Base-by-base conservation (phyloP, 164 flowering plant species). In the Aristolochia contorta region DNA sequence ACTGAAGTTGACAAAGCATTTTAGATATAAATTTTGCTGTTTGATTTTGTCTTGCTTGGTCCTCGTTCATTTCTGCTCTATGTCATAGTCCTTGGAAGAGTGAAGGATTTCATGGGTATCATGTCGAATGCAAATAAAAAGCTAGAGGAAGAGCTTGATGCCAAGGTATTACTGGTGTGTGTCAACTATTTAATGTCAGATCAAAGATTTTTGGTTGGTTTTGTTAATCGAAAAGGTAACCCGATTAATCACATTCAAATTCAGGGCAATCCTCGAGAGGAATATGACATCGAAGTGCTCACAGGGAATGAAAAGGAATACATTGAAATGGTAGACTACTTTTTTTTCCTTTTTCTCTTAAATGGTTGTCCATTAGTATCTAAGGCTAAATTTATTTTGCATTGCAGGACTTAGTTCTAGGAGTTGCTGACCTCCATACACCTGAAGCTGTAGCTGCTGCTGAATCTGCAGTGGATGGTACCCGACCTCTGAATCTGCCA, bases 381-480 rank as follows among this genome's bases (percentile, higher is more conserved):
- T 5, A 15, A 20, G 20, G 22, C 16, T 4, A 27, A 54, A 46
- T 46, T 56, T 22, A 47, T 59, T 49, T 56, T 51, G 30, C 16
- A 0, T 53, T 23, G 23, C 72, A 91, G 97, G 94, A 91, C 69
- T 72, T 91, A 75, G 78, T 85, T 85, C 75, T 88, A 47, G 96
- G 97, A 41, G 70, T 91, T 49, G 86, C 96, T 58, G 96, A 91
- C 73, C 87, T 91, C 56, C 79, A 88, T 56, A 88, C 97, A 12
- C 87, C 86, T 2, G 92, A 86, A 62, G 97, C 97, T 13, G 77
- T 91, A 50, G 85, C 83, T 15, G 96, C 96, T n/a, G 94, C 96
- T 21, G 90, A 91, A 76, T 72, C 86, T 64, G 85, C 89, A 23
- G 66, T 83, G 25, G 69, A 81, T 30, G 79, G 86, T 57, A 45